Evolutionary conservation across 2,329 filamentous ascomycete species (phyloP), one percentile per base, ranked within the genome.

Genomic region (Fusarium tjaetaba): DNA sequence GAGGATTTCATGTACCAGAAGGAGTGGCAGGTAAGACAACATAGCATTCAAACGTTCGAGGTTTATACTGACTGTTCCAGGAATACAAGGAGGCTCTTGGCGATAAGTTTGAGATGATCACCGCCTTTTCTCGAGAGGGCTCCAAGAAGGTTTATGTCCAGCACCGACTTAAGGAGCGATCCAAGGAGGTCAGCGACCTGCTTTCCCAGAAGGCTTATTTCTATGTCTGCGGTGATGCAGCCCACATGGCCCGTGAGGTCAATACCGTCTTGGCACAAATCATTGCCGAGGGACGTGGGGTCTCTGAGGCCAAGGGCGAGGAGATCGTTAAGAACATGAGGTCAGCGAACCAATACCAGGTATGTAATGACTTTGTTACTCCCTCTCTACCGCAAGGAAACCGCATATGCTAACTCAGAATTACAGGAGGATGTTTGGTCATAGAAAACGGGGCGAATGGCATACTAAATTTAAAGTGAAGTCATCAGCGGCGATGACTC

Each of bases 241-340:
- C 96, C 64, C 95, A 97, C 86, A 98, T 98, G 95, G 95, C 95
- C 52, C 92, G 95, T 65, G 95, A 97, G 82, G 95, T 98, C 79
- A 98, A 97, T 82, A 87, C 92, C 30, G 90, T 94, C n/a, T 87
- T 99, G 48, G 92, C 88, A 32, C 92, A 97, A 81, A 97, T 98
- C 79, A 92, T 99, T 77, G 88, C 95, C 32, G 91, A 95, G 81
- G 89, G 97, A 82, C 90, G 96, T 61, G 93, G 93, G 57, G 88
- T 98, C 66, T 88, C 94, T 4, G 92, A 96, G 79, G 87, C 92
- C 73, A 97, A 97, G 88, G 96, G 91, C 20, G 96, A 99, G 84
- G 96, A 98, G 80, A 92, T 98, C 79, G 95, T 99, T 70, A 99
- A 98, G 90, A 92, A 92, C 78, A 98, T 99, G 96, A 92, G 96